Percentiles rank a stretch among this genome's conserved stretches.
phyloP scores from a whole-genome alignment of 768 basidiomycete genomes.

The Boletus fagicola region DNA sequence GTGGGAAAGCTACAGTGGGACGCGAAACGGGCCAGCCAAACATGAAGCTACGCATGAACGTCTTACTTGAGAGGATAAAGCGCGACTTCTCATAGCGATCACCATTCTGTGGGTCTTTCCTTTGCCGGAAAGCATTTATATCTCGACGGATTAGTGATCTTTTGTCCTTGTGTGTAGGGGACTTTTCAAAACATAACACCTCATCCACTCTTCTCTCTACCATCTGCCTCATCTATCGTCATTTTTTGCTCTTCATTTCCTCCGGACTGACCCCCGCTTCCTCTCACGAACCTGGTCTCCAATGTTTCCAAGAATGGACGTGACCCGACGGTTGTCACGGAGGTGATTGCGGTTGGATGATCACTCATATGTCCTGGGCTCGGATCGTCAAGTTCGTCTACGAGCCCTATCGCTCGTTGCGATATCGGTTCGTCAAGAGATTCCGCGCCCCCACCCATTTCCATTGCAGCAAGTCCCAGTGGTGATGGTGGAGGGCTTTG shows the following conservation, averaged over 20 bases:
- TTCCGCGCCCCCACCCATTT: conserved; percentile 34
- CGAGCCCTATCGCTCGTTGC: conserved; percentile 64
- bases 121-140: not conserved
- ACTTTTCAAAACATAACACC: not conserved
- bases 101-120: conserved; percentile 1
- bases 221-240: conserved; percentile 39
- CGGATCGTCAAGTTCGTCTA: conserved; percentile 85
- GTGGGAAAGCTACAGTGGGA: conserved; percentile 31
- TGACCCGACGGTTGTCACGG: conserved; percentile 51
- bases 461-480: conserved; percentile 46
- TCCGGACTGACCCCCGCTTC: conserved; percentile 34
- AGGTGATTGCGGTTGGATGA: conserved; percentile 65
- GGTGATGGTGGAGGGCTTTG: conserved; percentile 80
- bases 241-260: conserved; percentile 35
- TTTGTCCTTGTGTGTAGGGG: not conserved
- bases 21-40: conserved; percentile 50
- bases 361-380: conserved; percentile 83
- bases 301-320: conserved; percentile 56
- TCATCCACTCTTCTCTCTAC: conserved; percentile 59
- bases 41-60: conserved; percentile 87
- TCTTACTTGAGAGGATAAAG: conserved; percentile 84
- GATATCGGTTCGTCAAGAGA: conserved; percentile 36
- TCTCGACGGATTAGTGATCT: conserved; percentile 1
- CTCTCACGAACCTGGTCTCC: conserved; percentile 63
- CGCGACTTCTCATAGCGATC: conserved; percentile 44